A percentile compares a stretch with the other conserved stretches of the same genome.
Evolutionary conservation across 1,139 yeast genomes (phyloP).

Genomic region (Maudiozyma humilis): DNA sequence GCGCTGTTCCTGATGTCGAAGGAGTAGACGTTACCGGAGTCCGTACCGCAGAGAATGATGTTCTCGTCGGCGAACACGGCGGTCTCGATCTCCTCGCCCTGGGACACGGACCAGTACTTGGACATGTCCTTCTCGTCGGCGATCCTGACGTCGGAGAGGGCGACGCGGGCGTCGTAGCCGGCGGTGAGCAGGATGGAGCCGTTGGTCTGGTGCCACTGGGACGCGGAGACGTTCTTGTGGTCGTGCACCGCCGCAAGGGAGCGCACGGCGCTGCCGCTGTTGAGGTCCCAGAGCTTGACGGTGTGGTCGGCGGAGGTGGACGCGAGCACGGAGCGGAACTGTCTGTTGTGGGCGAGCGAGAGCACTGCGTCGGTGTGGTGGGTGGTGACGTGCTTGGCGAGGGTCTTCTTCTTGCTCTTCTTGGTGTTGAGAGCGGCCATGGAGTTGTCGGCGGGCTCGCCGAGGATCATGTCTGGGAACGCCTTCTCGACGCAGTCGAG

Average conservation of each 20-base stretch:
- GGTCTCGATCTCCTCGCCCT: slow-evolving; percentile 76
- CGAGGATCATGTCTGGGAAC: slow-evolving; percentile 87
- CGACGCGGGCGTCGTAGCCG: slow-evolving; percentile 81
- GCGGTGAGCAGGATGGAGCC: slow-evolving; percentile 82
- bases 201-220: slow-evolving; percentile 74
- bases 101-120: slow-evolving; percentile 53
- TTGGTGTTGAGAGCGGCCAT: slow-evolving; percentile 34
- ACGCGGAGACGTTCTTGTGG: slow-evolving; percentile 71
- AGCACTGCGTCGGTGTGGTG: slow-evolving; percentile 94
- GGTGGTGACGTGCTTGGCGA: slow-evolving; percentile 50
- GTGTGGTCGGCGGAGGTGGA: slow-evolving; percentile 95
- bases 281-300: slow-evolving; percentile 90
- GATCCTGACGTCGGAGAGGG: slow-evolving; percentile 76
- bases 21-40: slow-evolving; percentile 80
- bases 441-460: slow-evolving; percentile 57
- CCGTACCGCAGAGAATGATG: slow-evolving; percentile 82
- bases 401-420: slow-evolving; percentile 40
- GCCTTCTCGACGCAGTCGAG: slow-evolving; percentile 87
- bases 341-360: slow-evolving; percentile 73
- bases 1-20: slow-evolving; percentile 65
- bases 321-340: slow-evolving; percentile 77
- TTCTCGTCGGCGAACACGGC: slow-evolving; percentile 67
- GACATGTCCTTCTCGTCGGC: slow-evolving; percentile 53
- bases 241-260: slow-evolving; percentile 42
- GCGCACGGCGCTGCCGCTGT: slow-evolving; percentile 64